Base-by-base conservation (phyloP, 2,329 filamentous ascomycete genomes). In the Ascocoryne sarcoides region DNA sequence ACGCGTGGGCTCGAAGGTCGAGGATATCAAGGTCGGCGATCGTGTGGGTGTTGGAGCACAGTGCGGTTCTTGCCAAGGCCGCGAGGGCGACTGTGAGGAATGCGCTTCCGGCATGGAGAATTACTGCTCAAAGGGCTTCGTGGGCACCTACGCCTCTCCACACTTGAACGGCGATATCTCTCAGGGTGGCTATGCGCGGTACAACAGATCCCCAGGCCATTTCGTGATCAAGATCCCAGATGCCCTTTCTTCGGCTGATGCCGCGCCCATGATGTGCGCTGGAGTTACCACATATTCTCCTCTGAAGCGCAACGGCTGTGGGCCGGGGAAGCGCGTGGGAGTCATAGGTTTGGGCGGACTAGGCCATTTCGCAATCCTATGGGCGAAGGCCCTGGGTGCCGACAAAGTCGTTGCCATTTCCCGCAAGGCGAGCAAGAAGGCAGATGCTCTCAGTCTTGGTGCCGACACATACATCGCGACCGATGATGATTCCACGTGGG, bases 251-350 rank as follows among this genome's bases (percentile, higher is more conserved):
- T 74, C 70, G 50, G 62, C 65, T 40, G 63, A 79, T 37, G 84
- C 80, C 1, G 86, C 84, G 2, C 84, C 83, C 8, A 87, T 89
- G 82, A 72, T 92, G 51, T 93, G 87, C 62, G 87, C 84, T 30
- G 87, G 87, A 48, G 70, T 93, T 50, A 93, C 87, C 3, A 78
- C 79, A 44, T 93, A 79, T 66, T 82, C 76, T 45, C 86, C 87
- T 1, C 70, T 94, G 10, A 79, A 84, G 48, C 75, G 85, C 36
- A 79, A 88, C 56, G 83, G 83, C 16, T 73, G 74, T 44, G 83
- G 83, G 0, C 82, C 82, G 1, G 85, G 86, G 47, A 86, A 84
- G 69, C 86, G 85, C 66, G 77, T 88, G 16, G 84, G 74, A 28
- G 75, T 89, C 45, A 75, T 87, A 7, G 84, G 84, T 47, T 67